These are phyloP conservation scores for Evernia prunastri DNA, from an alignment of 495 filamentous ascomycete species.

Conservation along the genomic window DNA sequence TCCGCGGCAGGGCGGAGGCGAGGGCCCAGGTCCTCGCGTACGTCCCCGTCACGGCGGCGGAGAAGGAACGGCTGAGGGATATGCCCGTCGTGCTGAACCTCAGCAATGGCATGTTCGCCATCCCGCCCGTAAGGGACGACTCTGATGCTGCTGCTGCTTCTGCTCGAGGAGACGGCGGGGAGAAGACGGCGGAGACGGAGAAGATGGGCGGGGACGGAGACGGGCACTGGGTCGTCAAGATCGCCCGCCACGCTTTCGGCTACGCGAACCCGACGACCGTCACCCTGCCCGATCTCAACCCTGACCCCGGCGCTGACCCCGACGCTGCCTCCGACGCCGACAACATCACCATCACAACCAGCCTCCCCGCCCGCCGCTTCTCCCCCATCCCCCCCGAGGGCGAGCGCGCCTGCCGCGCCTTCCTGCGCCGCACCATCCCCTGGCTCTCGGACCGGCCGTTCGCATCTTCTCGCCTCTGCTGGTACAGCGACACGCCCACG, in stretches of 20 bases:
- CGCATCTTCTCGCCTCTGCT: slow-evolving; percentile 75
- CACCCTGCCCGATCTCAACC: too few species aligned
- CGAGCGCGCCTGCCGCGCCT: slow-evolving; percentile 48
- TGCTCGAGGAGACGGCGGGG: too few species aligned
- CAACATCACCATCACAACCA: too few species aligned
- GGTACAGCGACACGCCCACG: slow-evolving; percentile 79
- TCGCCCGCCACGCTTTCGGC: slow-evolving; percentile 76
- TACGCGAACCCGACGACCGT: slow-evolving; percentile 62
- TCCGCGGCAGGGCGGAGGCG: slow-evolving; percentile 65
- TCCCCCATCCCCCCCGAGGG: slow-evolving; percentile 17
- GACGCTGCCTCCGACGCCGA: too few species aligned
- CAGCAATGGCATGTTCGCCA: slow-evolving; percentile 71
- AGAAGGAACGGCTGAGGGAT: slow-evolving; percentile 54
- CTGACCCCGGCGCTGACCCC: too few species aligned
- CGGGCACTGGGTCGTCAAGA: slow-evolving; percentile 55
- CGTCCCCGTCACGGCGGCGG: slow-evolving; percentile 59
- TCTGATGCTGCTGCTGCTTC: too few species aligned
- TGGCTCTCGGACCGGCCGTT: slow-evolving; percentile 59
- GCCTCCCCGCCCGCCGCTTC: slow-evolving; percentile 8
- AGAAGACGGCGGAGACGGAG: background rate
- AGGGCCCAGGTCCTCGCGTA: slow-evolving; percentile 80
- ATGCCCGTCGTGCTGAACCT: slow-evolving; percentile 78
- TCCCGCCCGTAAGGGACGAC: slow-evolving; percentile 51
- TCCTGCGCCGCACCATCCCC: slow-evolving; percentile 57
- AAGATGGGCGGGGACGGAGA: background rate